Percentiles rank a stretch among this genome's conserved stretches.
Evolutionary conservation across 1,284 basidiomycete genomes (phyloP).

Genomic region (Xerocomus amazonicus): DNA sequence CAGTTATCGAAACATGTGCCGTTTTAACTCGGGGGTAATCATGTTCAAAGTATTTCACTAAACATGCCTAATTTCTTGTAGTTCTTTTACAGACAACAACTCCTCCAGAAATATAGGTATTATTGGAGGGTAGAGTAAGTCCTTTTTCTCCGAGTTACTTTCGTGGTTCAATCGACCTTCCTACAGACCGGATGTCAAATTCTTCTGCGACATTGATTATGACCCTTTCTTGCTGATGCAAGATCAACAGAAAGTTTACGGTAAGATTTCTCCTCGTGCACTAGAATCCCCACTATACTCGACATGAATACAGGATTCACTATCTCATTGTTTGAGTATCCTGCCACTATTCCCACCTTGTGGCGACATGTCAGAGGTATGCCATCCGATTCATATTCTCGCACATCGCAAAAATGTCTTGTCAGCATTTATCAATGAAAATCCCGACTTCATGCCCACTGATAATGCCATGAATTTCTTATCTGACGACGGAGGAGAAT

Average conservation of each 20-base stretch:
- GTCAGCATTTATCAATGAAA: constrained; percentile 69
- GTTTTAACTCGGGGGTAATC: constrained; percentile 86
- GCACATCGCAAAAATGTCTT: neutral
- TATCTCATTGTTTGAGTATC: constrained; percentile 81
- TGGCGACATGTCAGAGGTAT: constrained; percentile 74
- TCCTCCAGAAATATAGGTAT: constrained; percentile 81
- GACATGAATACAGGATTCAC: constrained; percentile 63
- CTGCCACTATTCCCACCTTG: constrained; percentile 81
- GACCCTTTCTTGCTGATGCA: constrained; percentile 91
- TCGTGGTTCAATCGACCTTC: neutral
- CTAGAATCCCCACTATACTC: neutral
- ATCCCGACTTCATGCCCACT: constrained; percentile 63
- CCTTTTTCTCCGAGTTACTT: neutral
- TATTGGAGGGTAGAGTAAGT: constrained; percentile 84
- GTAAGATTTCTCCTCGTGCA: constrained; percentile 32
- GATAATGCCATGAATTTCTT: constrained; percentile 83
- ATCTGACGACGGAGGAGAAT: constrained; percentile 74
- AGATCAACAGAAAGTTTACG: constrained; percentile 83
- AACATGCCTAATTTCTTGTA: constrained; percentile 29
- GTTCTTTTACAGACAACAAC: constrained; percentile 85
- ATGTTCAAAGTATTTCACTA: constrained; percentile 22
- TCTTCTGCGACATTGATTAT: constrained; percentile 84
- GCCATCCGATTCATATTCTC: constrained; percentile 8
- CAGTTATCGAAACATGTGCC: constrained; percentile 88
- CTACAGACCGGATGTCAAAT: constrained; percentile 73